Base-by-base conservation (phyloP, 371 early-diverging fungal genomes). In the Nematocida sp. region DNA sequence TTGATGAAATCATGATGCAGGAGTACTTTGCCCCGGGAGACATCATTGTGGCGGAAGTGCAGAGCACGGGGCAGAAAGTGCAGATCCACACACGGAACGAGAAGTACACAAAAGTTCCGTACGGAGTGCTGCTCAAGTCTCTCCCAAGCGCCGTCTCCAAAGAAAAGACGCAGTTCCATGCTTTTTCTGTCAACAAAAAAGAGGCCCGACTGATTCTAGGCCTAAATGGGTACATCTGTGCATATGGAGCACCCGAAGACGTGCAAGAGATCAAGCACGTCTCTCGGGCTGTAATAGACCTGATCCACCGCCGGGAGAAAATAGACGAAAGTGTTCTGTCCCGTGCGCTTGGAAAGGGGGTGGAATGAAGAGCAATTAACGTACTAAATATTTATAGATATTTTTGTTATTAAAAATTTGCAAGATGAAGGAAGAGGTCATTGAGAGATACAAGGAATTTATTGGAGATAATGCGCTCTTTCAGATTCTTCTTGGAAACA, bases 1-100 rank as follows among this genome's bases (percentile, higher is more conserved):
- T 89, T 0, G 97, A 99, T 84, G 96, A 96, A 81, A 87, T 96
- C 64, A 91, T 91, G 79, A 99, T 99, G 96, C 87, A 93, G 56
- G 86, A 86, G 29, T 94, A 91, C 79, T 93, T 95, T 83, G 84
- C 88, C 41, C 93, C 95, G 64, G 94, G 94, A 3, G 95, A 96
- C 85, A 78, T 95, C 58, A 81, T 98, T 13, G 91, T 92, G 81
- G 94, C 95, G 51, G 97, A 98, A 82, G 91, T 95, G 4, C 96
- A 95, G 82, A 86, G 87, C 23, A 87, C 91, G 76, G 91, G 88
- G 82, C 94, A 94, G 11, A 88, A 90, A 0, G 86, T 88, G 52
- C 88, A 90, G 5, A 81, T 99, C 43, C 96, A 96, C 78, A 95
- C 96, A 3, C 88, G 99, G 76, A 91, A 87, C 67, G 85, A 90